A percentile compares a stretch with the other conserved stretches of the same genome.
Conservation (phyloP, 768 basidiomycete genomes). For the Hypsizygus marmoreus region DNA sequence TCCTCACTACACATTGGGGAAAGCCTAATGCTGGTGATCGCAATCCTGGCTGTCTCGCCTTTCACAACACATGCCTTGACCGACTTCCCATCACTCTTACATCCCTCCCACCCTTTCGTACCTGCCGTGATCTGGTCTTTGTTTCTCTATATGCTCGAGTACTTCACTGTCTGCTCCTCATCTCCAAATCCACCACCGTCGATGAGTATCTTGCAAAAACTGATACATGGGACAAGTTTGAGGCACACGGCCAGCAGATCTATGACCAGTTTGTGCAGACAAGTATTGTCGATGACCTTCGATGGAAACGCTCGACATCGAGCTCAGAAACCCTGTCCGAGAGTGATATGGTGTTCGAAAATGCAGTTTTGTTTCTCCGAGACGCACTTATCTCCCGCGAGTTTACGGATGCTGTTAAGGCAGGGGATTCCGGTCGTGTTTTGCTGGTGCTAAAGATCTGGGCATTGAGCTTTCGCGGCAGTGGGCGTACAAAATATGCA, state of each 20-base stretch:
- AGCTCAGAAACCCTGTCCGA: no score
- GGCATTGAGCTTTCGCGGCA: slow-evolving; percentile 17
- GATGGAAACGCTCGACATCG: no score
- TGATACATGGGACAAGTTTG: slow-evolving; percentile 20
- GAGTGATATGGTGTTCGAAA: slow-evolving; percentile 32
- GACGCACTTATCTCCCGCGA: slow-evolving; percentile 28
- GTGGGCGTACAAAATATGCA: slow-evolving; percentile 23
- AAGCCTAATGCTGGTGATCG: slow-evolving; percentile 19
- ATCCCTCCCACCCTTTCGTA: slow-evolving; percentile 34
- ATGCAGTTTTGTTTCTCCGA: slow-evolving; percentile 27
- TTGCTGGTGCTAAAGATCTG: slow-evolving; percentile 28
- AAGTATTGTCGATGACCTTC: no score
- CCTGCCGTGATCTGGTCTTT: slow-evolving; percentile 36
- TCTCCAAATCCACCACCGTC: slow-evolving; percentile 16
- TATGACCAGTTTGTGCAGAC: no score
- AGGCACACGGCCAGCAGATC: no score
- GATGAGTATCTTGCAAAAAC: slow-evolving; percentile 19
- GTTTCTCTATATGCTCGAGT: slow-evolving; percentile 34
- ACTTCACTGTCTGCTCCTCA: slow-evolving; percentile 32
- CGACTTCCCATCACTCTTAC: slow-evolving; percentile 36
- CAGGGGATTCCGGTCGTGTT: slow-evolving; percentile 32
- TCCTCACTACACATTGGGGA: slow-evolving; percentile 34
- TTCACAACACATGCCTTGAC: slow-evolving; percentile 35
- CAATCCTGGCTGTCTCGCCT: slow-evolving; percentile 34
- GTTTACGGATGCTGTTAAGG: slow-evolving; percentile 30